Percentiles rank a stretch among this genome's conserved stretches.
Evolutionary conservation across 2,329 filamentous ascomycete genomes (phyloP).

Genomic region (Aspergillus caelatus): DNA sequence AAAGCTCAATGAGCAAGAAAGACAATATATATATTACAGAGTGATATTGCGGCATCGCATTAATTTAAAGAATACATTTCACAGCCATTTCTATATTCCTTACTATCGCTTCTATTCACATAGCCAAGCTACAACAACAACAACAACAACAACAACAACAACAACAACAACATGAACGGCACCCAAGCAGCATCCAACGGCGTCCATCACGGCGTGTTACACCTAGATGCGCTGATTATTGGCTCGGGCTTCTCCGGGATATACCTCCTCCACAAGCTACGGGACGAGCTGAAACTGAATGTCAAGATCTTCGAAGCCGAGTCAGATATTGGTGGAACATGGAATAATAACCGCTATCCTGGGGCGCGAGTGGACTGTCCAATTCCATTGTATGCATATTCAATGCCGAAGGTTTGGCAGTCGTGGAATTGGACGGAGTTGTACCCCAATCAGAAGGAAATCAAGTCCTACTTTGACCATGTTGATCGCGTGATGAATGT

Average conservation of each 20-base stretch:
- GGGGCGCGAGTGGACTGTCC: neutral
- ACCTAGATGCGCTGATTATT: neutral
- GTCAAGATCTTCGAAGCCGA: neutral
- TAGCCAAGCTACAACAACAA: too few species aligned
- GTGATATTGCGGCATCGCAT: too few species aligned
- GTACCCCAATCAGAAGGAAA: neutral
- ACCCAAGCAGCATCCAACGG: neutral
- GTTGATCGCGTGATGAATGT: neutral
- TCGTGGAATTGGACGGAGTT: neutral
- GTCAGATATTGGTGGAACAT: neutral
- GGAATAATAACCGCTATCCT: neutral
- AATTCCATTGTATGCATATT: neutral
- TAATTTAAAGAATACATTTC: too few species aligned
- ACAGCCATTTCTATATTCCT: accelerated
- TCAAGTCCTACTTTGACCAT: neutral
- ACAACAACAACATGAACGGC: neutral
- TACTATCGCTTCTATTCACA: too few species aligned
- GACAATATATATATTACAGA: too few species aligned
- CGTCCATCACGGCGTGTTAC: neutral
- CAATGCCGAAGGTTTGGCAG: neutral
- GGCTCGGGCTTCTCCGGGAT: neutral
- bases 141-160: too few species aligned
- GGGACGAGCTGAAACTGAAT: neutral
- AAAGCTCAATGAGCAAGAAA: too few species aligned
- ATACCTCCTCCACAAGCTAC: neutral